These are phyloP conservation scores for Nannizziopsis barbatae DNA, from an alignment of 2,329 filamentous ascomycete species.

Conservation along the genomic window DNA sequence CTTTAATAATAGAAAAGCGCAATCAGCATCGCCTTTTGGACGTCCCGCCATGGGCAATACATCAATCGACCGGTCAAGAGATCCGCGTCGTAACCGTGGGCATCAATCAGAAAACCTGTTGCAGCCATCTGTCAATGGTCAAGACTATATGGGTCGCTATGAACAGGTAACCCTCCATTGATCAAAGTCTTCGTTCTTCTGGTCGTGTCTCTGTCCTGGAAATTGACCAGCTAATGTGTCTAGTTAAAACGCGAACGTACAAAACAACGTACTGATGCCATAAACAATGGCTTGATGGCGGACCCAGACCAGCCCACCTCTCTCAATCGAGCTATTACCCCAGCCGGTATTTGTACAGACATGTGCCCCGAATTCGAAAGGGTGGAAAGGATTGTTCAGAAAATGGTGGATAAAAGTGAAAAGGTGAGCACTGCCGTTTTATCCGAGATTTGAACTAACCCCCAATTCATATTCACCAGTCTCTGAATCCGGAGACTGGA, in stretches of 20 bases:
- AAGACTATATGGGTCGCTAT: slow-evolving; percentile 16
- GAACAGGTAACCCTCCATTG: slow-evolving; percentile 14
- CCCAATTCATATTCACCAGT: slow-evolving; percentile 21
- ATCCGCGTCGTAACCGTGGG: slow-evolving; percentile 12
- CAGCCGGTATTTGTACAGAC: slow-evolving; percentile 49
- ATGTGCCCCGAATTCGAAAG: slow-evolving; percentile 57
- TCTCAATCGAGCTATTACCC: slow-evolving; percentile 50
- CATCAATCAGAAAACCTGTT: not conserved
- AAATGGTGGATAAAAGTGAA: slow-evolving; percentile 51
- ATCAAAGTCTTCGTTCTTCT: not conserved
- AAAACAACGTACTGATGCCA: slow-evolving; percentile 41
- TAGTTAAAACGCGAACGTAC: slow-evolving; percentile 42
- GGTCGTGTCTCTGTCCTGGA: not conserved
- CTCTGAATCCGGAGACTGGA: slow-evolving; percentile 27
- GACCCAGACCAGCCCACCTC: slow-evolving; percentile 51
- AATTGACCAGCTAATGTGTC: slow-evolving; percentile 12
- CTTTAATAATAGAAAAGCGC: not conserved
- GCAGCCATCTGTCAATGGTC: not conserved
- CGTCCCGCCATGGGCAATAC: not conserved
- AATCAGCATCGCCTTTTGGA: slow-evolving; percentile 2
- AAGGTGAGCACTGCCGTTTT: slow-evolving; percentile 34
- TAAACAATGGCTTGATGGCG: slow-evolving; percentile 43
- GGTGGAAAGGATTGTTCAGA: slow-evolving; percentile 50
- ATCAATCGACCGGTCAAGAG: slow-evolving; percentile 14
- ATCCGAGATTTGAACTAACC: not conserved